These are phyloP conservation scores for Pseudozyma hubeiensis DNA, from an alignment of 1,284 basidiomycete genomes.

Conservation along the genomic window DNA sequence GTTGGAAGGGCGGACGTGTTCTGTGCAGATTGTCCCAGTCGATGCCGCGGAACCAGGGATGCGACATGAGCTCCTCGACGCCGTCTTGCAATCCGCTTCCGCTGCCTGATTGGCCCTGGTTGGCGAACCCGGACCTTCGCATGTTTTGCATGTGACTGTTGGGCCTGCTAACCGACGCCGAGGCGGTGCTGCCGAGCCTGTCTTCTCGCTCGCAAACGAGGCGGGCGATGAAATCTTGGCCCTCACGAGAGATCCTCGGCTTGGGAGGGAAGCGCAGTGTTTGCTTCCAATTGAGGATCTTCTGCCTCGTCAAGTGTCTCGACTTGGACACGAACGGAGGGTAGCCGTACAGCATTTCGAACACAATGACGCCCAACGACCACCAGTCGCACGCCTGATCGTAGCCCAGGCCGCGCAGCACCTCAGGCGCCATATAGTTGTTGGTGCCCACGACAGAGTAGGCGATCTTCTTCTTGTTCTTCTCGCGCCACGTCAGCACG, in stretches of 20 bases:
- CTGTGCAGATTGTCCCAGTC: conserved; percentile 54
- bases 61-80: conserved; percentile 85
- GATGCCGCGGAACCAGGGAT: conserved; percentile 65
- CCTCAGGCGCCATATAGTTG: conserved; percentile 87
- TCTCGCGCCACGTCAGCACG: conserved; percentile 85
- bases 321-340: conserved; percentile 75
- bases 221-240: conserved; percentile 84
- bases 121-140: conserved; percentile 79
- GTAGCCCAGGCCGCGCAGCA: conserved; percentile 86
- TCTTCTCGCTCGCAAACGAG: conserved; percentile 94
- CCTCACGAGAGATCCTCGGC: conserved; percentile 85
- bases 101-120: conserved; percentile 63
- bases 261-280: conserved; percentile 86
- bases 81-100: conserved; percentile 74
- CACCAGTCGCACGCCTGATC: conserved; percentile 97
- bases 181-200: conserved; percentile 81
- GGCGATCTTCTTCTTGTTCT: conserved; percentile 85
- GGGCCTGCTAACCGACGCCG: conserved; percentile 78
- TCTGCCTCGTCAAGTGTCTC: conserved; percentile 63
- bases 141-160: conserved; percentile 81
- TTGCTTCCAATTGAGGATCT: conserved; percentile 84
- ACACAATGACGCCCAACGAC: conserved; percentile 90
- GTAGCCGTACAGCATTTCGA: conserved; percentile 75
- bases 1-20: conserved; percentile 86
- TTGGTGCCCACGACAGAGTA: conserved; percentile 82